Base-by-base conservation (phyloP, 768 basidiomycete genomes). In the Serpula lacrymans region DNA sequence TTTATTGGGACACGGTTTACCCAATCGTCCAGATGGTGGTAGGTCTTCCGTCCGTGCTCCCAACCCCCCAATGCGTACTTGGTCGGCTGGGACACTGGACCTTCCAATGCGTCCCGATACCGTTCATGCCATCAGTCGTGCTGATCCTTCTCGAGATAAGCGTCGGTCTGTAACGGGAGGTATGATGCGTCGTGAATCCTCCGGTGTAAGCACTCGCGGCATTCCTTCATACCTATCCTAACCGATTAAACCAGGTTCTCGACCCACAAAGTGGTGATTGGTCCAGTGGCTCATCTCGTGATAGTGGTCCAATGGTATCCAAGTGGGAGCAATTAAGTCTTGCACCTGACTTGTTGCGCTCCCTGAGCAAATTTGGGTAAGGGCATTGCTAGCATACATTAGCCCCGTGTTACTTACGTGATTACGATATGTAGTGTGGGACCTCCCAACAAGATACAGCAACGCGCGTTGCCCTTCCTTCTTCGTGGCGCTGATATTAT, bases 361-460 rank as follows among this genome's bases (percentile, higher is more conserved):
- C 90, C 30, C 73, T 98, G 46, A 81, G 75, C 46, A 95, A 94
- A 64, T 98, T 96, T 58, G 95, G 94, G 93, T 95, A 50, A 69
- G 84, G 68, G 25, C 30, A 37, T 36, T 32, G 14, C 34, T 38
- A 20, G 22, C 16, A n/a, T n/a, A n/a, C n/a, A n/a, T n/a, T n/a
- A n/a, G n/a, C n/a, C n/a, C n/a, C n/a, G n/a, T 45, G 20, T 34
- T 34, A 39, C 39, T 39, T 42, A 23, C 45, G 18, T 29, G n/a
- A n/a, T n/a, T n/a, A n/a, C n/a, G n/a, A n/a, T n/a, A n/a, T 42
- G 18, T 54, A 94, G 93, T 29, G 84, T 98, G 47, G 94, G 95
- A 1, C 96, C 96, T 2, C 96, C 96, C 5, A 97, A 97, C 64
- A 99, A 99, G 71, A 96, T 99, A 50, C 96, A 98, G 64, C 92